These are phyloP conservation scores for Kernera saxatilis DNA, from an alignment of 345 rosid species.

Conservation along the genomic window DNA sequence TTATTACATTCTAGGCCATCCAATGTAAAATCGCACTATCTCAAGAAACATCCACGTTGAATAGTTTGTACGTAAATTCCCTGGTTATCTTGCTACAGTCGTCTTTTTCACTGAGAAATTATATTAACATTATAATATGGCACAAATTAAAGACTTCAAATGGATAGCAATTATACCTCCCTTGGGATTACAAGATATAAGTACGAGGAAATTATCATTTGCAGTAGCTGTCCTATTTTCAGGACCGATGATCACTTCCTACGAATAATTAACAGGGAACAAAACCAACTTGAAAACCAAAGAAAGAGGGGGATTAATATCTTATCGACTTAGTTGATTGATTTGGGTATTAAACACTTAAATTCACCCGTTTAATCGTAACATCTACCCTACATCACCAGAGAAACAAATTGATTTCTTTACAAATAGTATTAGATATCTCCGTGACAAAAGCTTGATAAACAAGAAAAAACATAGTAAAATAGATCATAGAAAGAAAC, in stretches of 20 bases:
- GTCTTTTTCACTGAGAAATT: conserved; percentile 10
- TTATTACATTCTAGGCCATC: conserved; percentile 90
- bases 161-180: conserved; percentile 40
- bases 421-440: no score
- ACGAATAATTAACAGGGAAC: not conserved
- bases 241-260: conserved; percentile 87
- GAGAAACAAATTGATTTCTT: not conserved
- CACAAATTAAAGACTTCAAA: not conserved
- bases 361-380: no score
- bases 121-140: not conserved
- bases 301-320: not conserved
- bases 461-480: no score
- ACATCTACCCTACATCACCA: no score
- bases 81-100: conserved; percentile 62
- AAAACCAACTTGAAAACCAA: not conserved
- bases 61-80: conserved; percentile 55
- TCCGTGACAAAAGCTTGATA: not conserved
- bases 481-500: no score
- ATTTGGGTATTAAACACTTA: no score
- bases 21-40: conserved; percentile 82
- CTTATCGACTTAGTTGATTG: no score
- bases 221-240: conserved; percentile 76
- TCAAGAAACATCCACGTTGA: conserved; percentile 97
- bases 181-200: conserved; percentile 80
- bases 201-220: conserved; percentile 65